These are phyloP conservation scores for Murraya koenigii DNA, from an alignment of 345 rosid species.

Conservation along the genomic window DNA sequence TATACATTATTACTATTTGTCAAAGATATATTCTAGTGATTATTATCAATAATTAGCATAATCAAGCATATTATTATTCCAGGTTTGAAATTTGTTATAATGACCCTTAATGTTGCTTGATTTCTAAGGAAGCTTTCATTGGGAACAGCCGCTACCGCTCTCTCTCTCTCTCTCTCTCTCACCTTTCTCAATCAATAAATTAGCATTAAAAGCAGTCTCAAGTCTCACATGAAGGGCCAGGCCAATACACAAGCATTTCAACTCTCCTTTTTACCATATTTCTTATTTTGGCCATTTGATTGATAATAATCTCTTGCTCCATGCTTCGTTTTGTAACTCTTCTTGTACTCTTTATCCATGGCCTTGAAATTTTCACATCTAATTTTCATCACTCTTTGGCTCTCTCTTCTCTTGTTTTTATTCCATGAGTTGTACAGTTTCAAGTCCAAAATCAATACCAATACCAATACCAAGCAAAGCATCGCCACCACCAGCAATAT, in stretches of 20 bases:
- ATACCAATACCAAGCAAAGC: slow-evolving; percentile 6
- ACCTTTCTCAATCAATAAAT: slow-evolving; percentile 23
- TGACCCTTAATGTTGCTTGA: slow-evolving; percentile 37
- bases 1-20: slow-evolving; percentile 7
- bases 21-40: slow-evolving; percentile 21
- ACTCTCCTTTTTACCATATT: slow-evolving; percentile 1
- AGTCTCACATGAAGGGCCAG: slow-evolving; percentile 28
- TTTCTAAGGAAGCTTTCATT: slow-evolving; percentile 51
- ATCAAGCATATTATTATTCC: slow-evolving; percentile 39
- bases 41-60: slow-evolving; percentile 25
- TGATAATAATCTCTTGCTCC: slow-evolving; percentile 27
- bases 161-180: neutral
- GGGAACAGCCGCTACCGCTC: slow-evolving; percentile 33
- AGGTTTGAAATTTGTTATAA: slow-evolving; percentile 32
- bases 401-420: slow-evolving; percentile 53
- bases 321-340: slow-evolving; percentile 44
- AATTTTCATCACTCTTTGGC: slow-evolving; percentile 42
- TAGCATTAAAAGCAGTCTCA: slow-evolving; percentile 28
- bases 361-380: slow-evolving; percentile 45
- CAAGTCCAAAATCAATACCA: slow-evolving; percentile 24
- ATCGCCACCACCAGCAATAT: neutral
- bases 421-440: slow-evolving; percentile 39
- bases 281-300: neutral
- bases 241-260: slow-evolving; percentile 16
- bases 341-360: slow-evolving; percentile 37